Evolutionary conservation across 257 asterid species (phyloP).

Genomic region (Euphrasia confusa): DNA sequence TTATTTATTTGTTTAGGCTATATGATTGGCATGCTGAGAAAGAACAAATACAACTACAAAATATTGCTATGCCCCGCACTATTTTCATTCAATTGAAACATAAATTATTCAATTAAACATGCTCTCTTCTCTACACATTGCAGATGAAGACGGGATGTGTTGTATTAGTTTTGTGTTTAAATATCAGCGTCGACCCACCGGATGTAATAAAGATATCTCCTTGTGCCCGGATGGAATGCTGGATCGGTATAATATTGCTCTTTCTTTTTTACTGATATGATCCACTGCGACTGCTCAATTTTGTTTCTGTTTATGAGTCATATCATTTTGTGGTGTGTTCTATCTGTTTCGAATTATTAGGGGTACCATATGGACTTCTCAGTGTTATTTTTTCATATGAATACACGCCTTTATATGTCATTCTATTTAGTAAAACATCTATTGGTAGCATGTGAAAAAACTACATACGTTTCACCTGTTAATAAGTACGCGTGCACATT

Average conservation of each 20-base stretch:
- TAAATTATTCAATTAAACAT: conserved; percentile 1
- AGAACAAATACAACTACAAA: no score
- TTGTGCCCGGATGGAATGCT: conserved; percentile 99
- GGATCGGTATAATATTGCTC: conserved; percentile 71
- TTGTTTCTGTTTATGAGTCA: neutral
- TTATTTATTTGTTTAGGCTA: neutral
- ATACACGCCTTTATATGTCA: neutral
- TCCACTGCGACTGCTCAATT: conserved; percentile 11
- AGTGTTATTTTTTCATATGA: neutral
- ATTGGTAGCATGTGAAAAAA: neutral
- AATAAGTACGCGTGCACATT: neutral
- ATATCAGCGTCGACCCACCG: conserved; percentile 95
- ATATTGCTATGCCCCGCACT: no score
- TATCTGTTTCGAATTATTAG: neutral
- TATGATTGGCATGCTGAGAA: neutral
- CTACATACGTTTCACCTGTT: neutral
- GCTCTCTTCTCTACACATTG: conserved; percentile 28
- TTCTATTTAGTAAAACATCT: neutral
- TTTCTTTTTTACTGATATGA: conserved; percentile 20
- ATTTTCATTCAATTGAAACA: no score
- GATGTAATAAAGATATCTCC: conserved; percentile 99
- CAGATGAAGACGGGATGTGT: conserved; percentile 99
- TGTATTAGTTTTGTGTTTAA: conserved; percentile 92
- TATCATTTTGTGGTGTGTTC: neutral
- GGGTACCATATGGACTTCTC: neutral